Evolutionary conservation across 371 early-diverging fungal genomes (phyloP).

Genomic region (Mortierella sp.): DNA sequence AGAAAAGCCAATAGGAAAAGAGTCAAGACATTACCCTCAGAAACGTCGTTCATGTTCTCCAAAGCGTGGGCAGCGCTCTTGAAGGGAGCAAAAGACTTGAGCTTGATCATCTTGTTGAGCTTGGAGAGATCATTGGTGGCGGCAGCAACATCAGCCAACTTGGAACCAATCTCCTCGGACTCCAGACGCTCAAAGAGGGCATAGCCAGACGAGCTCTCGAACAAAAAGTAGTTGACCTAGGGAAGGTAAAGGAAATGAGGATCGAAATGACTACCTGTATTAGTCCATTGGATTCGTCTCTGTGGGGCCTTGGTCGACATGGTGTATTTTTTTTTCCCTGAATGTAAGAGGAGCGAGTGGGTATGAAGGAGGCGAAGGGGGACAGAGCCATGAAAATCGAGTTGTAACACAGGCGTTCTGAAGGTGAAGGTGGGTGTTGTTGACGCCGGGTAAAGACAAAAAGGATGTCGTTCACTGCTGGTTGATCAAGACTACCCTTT

Average conservation of each 20-base stretch:
- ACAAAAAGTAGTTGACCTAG: slow-evolving; percentile 79
- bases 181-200: slow-evolving; percentile 94
- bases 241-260: background rate
- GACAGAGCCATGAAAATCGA: background rate
- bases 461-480: background rate
- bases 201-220: slow-evolving; percentile 97
- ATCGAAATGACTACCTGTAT: background rate
- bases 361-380: background rate
- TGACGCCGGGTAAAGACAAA: background rate
- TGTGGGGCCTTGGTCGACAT: background rate
- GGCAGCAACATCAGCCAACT: slow-evolving; percentile 89
- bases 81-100: slow-evolving; percentile 96
- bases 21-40: slow-evolving; percentile 80
- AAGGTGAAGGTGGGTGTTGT: background rate
- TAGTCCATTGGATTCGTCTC: too few relatives aligned
- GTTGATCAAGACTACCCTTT: background rate
- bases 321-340: background rate
- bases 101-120: slow-evolving; percentile 91
- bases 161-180: slow-evolving; percentile 95
- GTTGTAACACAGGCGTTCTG: background rate
- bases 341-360: background rate
- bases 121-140: slow-evolving; percentile 87
- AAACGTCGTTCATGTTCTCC: slow-evolving; percentile 96
- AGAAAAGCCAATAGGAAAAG: too few relatives aligned
- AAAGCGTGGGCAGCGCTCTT: slow-evolving; percentile 97